Conservation (phyloP, 345 rosid genomes). For the Hibiscus mutabilis region DNA sequence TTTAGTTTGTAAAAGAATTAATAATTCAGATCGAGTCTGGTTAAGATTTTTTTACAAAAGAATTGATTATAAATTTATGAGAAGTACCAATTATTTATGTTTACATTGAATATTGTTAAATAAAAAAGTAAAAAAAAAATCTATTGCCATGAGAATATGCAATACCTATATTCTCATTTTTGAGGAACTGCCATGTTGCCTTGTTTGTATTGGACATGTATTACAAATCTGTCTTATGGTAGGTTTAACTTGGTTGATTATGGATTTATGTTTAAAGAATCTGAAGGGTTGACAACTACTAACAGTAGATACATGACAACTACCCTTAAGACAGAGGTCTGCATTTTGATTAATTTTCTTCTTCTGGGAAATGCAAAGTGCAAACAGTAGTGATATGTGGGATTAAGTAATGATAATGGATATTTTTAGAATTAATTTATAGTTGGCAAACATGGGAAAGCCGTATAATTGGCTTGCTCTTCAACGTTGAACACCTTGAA, state of each 20-base stretch:
- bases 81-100: too few species aligned
- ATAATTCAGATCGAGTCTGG: too few species aligned
- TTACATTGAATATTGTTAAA: too few species aligned
- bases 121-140: too few species aligned
- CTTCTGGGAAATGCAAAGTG: background rate
- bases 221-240: background rate
- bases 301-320: background rate
- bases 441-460: background rate
- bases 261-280: background rate
- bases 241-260: background rate
- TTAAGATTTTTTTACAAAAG: too few species aligned
- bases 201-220: too few species aligned
- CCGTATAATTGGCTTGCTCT: background rate
- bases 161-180: background rate
- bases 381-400: too few species aligned
- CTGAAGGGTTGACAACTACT: background rate
- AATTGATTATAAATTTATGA: too few species aligned
- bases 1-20: too few species aligned
- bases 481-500: background rate
- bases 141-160: background rate
- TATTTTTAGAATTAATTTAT: background rate
- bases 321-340: background rate
- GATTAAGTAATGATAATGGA: background rate
- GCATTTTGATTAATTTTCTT: background rate
- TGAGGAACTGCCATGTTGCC: background rate